Conservation (phyloP, 305 asterid genomes). For the Fraxinus sp. region DNA sequence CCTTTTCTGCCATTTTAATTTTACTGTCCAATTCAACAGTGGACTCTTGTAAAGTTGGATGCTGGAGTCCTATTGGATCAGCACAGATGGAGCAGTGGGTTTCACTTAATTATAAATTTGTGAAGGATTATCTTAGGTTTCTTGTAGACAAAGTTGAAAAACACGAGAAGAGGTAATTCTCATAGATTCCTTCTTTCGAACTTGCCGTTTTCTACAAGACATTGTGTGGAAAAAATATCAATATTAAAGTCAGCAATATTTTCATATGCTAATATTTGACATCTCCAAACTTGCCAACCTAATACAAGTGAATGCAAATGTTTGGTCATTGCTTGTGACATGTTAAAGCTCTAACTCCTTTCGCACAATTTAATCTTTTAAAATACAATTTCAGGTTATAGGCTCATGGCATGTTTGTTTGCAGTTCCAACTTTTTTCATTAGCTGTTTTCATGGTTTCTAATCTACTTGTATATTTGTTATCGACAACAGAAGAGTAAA, state of each 20-base stretch:
- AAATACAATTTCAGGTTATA: background rate
- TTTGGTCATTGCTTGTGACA: background rate
- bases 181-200: background rate
- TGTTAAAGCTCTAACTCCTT: background rate
- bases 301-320: background rate
- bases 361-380: background rate
- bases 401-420: background rate
- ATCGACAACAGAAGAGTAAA: conserved; percentile 28
- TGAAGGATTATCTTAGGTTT: conserved; percentile 49
- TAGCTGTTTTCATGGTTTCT: background rate
- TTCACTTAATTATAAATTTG: conserved; percentile 33
- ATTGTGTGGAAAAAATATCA: background rate
- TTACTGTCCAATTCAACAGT: conserved; percentile 29
- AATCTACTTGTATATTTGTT: background rate
- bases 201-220: conserved; percentile 4
- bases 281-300: background rate
- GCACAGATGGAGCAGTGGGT: conserved; percentile 83
- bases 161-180: conserved; percentile 58
- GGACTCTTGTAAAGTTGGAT: conserved; percentile 27
- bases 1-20: conserved; percentile 44
- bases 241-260: background rate
- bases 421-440: background rate
- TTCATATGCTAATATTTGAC: background rate
- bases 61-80: conserved; percentile 55
- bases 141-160: conserved; percentile 52